phyloP scores from a whole-genome alignment of 2,329 filamentous ascomycete species.

The Aureobasidium sp. region DNA sequence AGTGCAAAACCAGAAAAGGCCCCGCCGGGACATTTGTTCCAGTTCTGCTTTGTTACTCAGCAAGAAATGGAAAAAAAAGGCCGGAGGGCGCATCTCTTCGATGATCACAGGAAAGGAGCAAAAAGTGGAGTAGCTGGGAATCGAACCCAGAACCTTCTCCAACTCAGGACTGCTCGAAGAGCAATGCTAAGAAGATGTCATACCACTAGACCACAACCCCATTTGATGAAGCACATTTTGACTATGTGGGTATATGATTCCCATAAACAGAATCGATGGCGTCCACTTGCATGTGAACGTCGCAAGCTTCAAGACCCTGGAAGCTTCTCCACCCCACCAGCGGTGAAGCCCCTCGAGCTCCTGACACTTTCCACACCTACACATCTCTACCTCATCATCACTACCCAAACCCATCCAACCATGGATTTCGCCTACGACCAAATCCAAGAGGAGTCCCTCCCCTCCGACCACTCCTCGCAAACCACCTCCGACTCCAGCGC shows the following conservation, averaged over 20 bases:
- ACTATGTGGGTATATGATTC: no score
- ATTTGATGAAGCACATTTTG: not conserved
- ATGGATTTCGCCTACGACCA: constrained; percentile 99
- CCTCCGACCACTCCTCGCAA: constrained; percentile 21
- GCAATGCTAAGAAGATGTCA: constrained; percentile 10
- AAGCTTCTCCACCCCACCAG: not conserved
- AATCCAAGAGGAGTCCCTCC: constrained; percentile 74
- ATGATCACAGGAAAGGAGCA: no score
- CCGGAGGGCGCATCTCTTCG: no score
- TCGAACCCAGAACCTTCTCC: constrained; percentile 11
- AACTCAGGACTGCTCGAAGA: not conserved
- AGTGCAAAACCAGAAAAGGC: no score
- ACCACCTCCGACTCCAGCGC: constrained; percentile 23
- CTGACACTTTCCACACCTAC: not conserved
- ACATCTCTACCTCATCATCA: not conserved
- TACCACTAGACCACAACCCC: constrained; percentile 10
- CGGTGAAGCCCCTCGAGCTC: not conserved
- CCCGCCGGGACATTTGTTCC: no score
- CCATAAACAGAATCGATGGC: no score
- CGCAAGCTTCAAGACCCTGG: not conserved
- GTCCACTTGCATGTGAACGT: not conserved
- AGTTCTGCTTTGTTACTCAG: no score
- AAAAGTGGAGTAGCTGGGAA: constrained; percentile 9
- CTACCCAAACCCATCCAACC: not conserved
- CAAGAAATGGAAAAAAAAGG: no score